These are phyloP conservation scores for Polyporus arcularius DNA, from an alignment of 768 basidiomycete species.

Conservation along the genomic window DNA sequence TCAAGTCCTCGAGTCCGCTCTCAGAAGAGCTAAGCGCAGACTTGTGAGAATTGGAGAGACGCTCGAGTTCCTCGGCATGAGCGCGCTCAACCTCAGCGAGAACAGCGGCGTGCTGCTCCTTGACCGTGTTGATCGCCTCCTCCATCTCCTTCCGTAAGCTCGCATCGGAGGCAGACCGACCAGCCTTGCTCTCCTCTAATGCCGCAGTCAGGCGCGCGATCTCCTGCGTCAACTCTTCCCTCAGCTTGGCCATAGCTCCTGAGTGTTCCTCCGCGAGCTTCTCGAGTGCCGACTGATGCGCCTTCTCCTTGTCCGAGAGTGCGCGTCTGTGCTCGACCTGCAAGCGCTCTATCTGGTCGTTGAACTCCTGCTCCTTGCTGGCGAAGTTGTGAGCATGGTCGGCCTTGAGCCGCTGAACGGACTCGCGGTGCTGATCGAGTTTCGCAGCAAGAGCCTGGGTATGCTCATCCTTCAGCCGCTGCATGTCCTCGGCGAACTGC, in stretches of 20 bases:
- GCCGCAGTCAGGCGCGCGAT: constrained; percentile 47
- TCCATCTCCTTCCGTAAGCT: constrained; percentile 50
- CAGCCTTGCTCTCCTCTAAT: constrained; percentile 48
- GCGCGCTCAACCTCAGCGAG: constrained; percentile 53
- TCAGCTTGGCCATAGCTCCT: constrained; percentile 49
- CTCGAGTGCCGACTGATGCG: constrained; percentile 56
- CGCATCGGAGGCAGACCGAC: constrained; percentile 37
- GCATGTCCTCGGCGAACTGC: constrained; percentile 63
- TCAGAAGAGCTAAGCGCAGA: constrained; percentile 34
- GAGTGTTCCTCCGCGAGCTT: constrained; percentile 62
- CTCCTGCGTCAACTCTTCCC: constrained; percentile 56
- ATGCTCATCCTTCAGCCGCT: constrained; percentile 67
- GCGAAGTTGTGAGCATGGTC: constrained; percentile 61
- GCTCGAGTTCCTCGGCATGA: constrained; percentile 53
- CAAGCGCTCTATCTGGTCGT: constrained; percentile 58
- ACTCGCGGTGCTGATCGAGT: constrained; percentile 58
- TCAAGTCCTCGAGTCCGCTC: constrained; percentile 38
- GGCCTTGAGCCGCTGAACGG: constrained; percentile 59
- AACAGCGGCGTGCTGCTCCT: constrained; percentile 56
- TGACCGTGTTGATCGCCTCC: constrained; percentile 44
- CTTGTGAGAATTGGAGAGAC: constrained; percentile 51
- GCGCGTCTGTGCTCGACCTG: constrained; percentile 60
- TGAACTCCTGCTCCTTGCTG: constrained; percentile 64
- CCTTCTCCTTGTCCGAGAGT: constrained; percentile 57
- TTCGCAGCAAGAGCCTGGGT: constrained; percentile 50